A percentile compares a stretch with the other conserved stretches of the same genome.
Evolutionary conservation across 768 basidiomycete species (phyloP).

Genomic region (Pseudohyphozyma bogoriensis): DNA sequence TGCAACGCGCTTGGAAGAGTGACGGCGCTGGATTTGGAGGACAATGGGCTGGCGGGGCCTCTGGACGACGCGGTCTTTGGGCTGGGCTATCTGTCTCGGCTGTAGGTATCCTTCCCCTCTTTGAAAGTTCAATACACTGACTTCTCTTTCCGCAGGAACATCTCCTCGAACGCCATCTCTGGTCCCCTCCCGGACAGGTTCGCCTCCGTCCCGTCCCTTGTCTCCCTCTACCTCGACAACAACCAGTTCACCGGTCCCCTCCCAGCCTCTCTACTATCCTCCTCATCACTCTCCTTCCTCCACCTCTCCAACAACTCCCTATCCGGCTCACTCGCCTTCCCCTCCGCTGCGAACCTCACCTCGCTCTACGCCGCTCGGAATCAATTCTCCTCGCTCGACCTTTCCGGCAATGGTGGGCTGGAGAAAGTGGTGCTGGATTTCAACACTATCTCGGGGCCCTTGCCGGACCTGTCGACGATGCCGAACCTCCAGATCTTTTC

Average conservation of each 20-base stretch:
- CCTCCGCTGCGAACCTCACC: constrained; percentile 10
- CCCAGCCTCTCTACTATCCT: constrained; percentile 15
- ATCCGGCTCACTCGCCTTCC: constrained; percentile 15
- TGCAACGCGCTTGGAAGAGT: constrained; percentile 19
- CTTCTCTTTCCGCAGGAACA: constrained; percentile 8
- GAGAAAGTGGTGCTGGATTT: constrained; percentile 16
- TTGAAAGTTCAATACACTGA: background rate
- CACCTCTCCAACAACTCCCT: constrained; percentile 24
- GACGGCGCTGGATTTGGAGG: constrained; percentile 18
- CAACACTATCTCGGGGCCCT: constrained; percentile 13
- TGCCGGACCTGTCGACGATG: constrained; percentile 11
- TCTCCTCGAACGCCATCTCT: constrained; percentile 23
- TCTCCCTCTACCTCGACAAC: constrained; percentile 19
- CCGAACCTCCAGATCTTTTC: constrained; percentile 9
- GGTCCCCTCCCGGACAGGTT: constrained; percentile 24
- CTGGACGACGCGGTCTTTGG: constrained; percentile 16
- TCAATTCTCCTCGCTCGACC: constrained; percentile 11
- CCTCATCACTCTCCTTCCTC: constrained; percentile 4
- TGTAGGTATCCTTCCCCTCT: constrained; percentile 17
- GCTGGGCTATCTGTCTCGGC: constrained; percentile 8
- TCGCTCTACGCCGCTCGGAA: constrained; percentile 20
- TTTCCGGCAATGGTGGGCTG: constrained; percentile 9
- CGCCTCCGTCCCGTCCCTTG: constrained; percentile 4
- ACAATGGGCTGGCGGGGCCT: constrained; percentile 16
- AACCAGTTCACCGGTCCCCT: constrained; percentile 20